Conservation (phyloP, 163 green algal species). For the Chlorella variabilis region DNA sequence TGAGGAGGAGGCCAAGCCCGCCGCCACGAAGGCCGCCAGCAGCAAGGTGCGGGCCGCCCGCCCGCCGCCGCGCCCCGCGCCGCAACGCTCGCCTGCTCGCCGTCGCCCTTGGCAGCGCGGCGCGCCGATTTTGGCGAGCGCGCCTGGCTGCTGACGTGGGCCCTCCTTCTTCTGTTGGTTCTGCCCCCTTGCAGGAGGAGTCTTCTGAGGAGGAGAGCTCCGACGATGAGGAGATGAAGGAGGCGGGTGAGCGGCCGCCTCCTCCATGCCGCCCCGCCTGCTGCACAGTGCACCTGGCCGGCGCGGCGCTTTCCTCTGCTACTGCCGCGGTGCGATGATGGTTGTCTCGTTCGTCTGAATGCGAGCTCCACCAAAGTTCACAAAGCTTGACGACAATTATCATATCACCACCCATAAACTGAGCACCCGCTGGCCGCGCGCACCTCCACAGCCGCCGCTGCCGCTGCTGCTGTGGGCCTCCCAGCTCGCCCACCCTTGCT, state of each 20-base stretch:
- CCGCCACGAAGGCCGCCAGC: neutral
- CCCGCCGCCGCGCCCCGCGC: too few species aligned
- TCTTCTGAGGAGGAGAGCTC: neutral
- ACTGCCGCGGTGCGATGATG: conserved; percentile 15
- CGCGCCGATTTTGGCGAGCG: too few species aligned
- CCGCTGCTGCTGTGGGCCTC: neutral
- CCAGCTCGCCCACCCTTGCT: neutral
- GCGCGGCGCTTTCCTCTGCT: too few species aligned
- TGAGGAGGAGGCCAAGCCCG: conserved; percentile 4
- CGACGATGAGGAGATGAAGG: conserved; percentile 5
- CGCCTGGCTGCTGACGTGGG: too few species aligned
- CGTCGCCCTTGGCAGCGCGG: too few species aligned
- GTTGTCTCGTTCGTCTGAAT: conserved; percentile 37
- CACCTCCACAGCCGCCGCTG: neutral
- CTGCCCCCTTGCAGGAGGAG: too few species aligned
- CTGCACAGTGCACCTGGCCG: too few species aligned
- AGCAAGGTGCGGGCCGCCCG: neutral
- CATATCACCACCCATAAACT: conserved; percentile 37
- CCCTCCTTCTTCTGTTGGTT: neutral
- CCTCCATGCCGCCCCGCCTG: too few species aligned
- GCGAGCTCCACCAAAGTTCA: conserved; percentile 38
- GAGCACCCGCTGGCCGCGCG: neutral
- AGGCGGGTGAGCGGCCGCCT: neutral
- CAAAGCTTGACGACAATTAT: conserved; percentile 35
- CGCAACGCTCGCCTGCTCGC: too few species aligned